Evolutionary conservation across 352 stramenopile species (phyloP).

Genomic region (Globisporangium parvum): DNA sequence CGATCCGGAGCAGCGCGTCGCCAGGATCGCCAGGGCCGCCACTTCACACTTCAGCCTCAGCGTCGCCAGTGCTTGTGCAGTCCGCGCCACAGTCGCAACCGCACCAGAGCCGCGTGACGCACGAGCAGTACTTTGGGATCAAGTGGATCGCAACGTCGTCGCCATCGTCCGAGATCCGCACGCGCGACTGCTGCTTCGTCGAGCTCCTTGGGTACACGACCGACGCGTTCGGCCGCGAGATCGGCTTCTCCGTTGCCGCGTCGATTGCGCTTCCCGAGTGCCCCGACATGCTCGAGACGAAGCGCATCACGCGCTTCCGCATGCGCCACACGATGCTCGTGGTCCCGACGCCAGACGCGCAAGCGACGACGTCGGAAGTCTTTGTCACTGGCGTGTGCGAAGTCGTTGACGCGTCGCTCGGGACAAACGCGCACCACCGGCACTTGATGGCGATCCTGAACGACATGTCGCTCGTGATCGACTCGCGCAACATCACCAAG

Average conservation of each 20-base stretch:
- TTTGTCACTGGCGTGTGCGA: slow-evolving; percentile 39
- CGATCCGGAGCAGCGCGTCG: slow-evolving; percentile 13
- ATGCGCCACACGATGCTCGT: slow-evolving; percentile 47
- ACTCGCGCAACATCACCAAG: slow-evolving; percentile 43
- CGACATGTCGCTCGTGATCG: slow-evolving; percentile 50
- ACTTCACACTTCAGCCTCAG: not conserved
- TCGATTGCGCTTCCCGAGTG: slow-evolving; percentile 44
- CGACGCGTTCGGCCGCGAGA: slow-evolving; percentile 27
- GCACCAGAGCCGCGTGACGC: slow-evolving; percentile 4
- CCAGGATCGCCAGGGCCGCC: not conserved
- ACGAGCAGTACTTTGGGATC: slow-evolving; percentile 41
- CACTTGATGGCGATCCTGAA: slow-evolving; percentile 42
- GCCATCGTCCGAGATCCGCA: slow-evolving; percentile 16
- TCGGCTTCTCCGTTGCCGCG: slow-evolving; percentile 32
- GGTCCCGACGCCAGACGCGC: slow-evolving; percentile 20
- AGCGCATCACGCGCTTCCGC: slow-evolving; percentile 30
- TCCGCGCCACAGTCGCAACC: slow-evolving; percentile 10
- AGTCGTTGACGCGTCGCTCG: slow-evolving; percentile 24
- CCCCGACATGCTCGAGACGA: slow-evolving; percentile 20
- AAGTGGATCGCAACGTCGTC: slow-evolving; percentile 39
- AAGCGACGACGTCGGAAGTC: slow-evolving; percentile 35
- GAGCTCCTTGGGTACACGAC: slow-evolving; percentile 46
- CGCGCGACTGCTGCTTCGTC: slow-evolving; percentile 38
- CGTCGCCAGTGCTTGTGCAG: not conserved
- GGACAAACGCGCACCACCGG: slow-evolving; percentile 31